phyloP scores from a whole-genome alignment of 768 basidiomycete genomes.

The Russula emetica region DNA sequence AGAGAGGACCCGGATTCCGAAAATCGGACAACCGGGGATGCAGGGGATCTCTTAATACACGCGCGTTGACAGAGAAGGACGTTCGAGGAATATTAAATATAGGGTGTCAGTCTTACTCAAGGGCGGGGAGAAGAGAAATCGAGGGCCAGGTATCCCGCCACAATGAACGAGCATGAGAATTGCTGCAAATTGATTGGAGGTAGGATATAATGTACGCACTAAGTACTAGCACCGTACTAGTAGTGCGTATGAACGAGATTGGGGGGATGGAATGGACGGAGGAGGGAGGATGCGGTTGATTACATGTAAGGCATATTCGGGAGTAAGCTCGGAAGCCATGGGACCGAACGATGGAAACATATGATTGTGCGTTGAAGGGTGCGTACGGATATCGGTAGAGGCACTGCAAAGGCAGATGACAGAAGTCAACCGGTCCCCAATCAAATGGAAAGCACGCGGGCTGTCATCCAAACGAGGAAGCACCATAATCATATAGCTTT shows the following conservation, averaged over 20 bases:
- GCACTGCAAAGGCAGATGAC: background rate
- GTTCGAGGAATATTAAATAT: background rate
- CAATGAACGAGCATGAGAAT: background rate
- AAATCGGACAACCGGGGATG: conserved; percentile 6
- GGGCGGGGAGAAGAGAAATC: background rate
- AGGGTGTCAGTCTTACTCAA: background rate
- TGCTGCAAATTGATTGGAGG: conserved; percentile 10
- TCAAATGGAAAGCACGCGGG: background rate
- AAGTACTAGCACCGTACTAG: conserved; percentile 2
- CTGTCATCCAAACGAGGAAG: background rate
- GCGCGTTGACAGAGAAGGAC: background rate
- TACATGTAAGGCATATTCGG: conserved; percentile 14
- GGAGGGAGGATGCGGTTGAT: background rate
- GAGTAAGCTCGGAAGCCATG: conserved; percentile 11
- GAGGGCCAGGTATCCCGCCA: background rate
- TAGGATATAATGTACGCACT: conserved; percentile 15
- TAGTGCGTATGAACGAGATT: background rate
- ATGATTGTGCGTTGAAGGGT: conserved; percentile 1
- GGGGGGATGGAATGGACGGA: background rate
- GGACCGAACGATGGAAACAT: background rate
- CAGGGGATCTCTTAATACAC: background rate
- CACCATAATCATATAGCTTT: conserved; percentile 2
- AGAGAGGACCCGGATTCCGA: conserved; percentile 2
- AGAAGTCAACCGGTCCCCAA: background rate
- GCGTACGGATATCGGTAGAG: background rate